phyloP scores from a whole-genome alignment of 192 early-diverging fungal genomes.

The Borealophlyctis nickersoniae region DNA sequence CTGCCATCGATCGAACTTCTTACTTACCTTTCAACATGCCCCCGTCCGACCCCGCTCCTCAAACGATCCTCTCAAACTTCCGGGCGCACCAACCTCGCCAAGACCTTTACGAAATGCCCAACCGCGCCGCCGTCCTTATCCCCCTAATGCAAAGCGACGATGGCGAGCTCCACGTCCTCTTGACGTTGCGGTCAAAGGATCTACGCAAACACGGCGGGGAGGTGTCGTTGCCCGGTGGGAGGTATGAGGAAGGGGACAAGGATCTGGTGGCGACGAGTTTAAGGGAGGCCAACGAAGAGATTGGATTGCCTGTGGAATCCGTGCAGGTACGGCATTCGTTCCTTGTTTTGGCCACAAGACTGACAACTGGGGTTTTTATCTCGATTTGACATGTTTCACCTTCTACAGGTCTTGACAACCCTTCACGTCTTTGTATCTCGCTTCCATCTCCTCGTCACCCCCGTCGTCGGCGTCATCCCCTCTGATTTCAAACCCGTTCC shows the following conservation, averaged over 20 bases:
- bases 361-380: too few relatives aligned
- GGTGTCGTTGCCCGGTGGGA: constrained; percentile 49
- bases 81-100: too few relatives aligned
- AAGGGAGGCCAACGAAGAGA: constrained; percentile 79
- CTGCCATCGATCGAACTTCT: too few relatives aligned
- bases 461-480: constrained; percentile 19
- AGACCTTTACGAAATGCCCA: too few relatives aligned
- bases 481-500: constrained; percentile 9
- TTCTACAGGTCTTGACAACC: constrained; percentile 14
- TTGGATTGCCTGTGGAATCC: constrained; percentile 43
- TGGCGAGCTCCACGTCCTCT: constrained; percentile 64
- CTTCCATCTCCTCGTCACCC: constrained; percentile 32
- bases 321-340: constrained; percentile 64
- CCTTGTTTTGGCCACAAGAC: too few relatives aligned
- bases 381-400: too few relatives aligned
- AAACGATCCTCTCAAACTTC: too few relatives aligned
- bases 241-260: constrained; percentile 51
- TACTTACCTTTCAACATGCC: too few relatives aligned
- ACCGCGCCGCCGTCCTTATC: constrained; percentile 31
- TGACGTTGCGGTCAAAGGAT: constrained; percentile 67
- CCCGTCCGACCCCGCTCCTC: too few relatives aligned
- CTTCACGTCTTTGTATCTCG: constrained; percentile 26
- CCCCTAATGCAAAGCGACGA: constrained; percentile 67
- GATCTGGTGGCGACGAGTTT: constrained; percentile 64
- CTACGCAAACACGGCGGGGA: constrained; percentile 76